Conservation (phyloP, 1,284 basidiomycete species). For the Trichosporon ovoides region DNA sequence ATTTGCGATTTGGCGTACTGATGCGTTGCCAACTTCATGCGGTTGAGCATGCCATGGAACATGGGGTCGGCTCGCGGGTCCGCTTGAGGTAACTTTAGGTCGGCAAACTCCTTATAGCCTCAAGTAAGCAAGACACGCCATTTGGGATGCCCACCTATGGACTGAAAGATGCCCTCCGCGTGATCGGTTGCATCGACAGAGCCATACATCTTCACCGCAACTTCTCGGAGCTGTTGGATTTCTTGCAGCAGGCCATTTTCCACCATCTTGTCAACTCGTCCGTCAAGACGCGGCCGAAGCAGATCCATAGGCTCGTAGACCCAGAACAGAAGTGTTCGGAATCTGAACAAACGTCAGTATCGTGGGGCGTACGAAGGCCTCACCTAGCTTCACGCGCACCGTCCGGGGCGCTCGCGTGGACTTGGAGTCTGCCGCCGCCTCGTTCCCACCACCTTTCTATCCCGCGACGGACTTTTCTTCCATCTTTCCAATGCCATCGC, state of each 20-base stretch:
- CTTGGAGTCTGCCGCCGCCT: not conserved
- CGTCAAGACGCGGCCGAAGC: constrained; percentile 66
- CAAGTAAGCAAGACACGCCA: not conserved
- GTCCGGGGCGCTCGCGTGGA: not conserved
- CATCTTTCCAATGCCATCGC: constrained; percentile 94
- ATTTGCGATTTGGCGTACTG: constrained; percentile 90
- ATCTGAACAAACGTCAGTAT: constrained; percentile 52
- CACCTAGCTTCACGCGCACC: not conserved
- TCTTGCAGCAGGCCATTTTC: constrained; percentile 81
- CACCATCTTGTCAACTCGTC: constrained; percentile 84
- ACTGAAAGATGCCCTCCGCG: constrained; percentile 77
- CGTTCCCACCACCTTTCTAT: constrained; percentile 62
- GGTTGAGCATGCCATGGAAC: constrained; percentile 51
- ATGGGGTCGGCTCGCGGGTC: constrained; percentile 13
- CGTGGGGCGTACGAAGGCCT: not conserved
- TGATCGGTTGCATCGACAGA: constrained; percentile 33
- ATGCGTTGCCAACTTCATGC: constrained; percentile 80
- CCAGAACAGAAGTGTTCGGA: constrained; percentile 84
- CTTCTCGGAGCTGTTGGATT: constrained; percentile 55
- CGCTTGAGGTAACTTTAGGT: constrained; percentile 38
- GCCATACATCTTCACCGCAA: constrained; percentile 44
- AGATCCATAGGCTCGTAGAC: constrained; percentile 68
- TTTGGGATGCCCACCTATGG: constrained; percentile 63
- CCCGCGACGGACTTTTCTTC: constrained; percentile 78
- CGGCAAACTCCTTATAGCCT: constrained; percentile 88